Percentiles rank a stretch among this genome's conserved stretches.
phyloP scores from a whole-genome alignment of 345 rosid species.

The Acer saccharum region DNA sequence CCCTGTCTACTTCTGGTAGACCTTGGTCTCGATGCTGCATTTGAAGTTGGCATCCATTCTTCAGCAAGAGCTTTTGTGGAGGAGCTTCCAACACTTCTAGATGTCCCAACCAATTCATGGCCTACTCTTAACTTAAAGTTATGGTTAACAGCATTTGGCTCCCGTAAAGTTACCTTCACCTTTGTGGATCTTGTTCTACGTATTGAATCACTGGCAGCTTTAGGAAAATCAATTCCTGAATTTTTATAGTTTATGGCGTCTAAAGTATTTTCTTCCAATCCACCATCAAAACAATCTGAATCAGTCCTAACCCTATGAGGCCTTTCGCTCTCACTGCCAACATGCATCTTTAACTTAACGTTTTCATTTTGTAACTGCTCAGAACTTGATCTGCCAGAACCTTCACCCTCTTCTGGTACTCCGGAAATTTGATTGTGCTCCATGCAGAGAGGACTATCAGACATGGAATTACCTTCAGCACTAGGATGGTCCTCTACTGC shows the following conservation, averaged over 20 bases:
- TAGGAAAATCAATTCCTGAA: conserved; percentile 34
- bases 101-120: conserved; percentile 41
- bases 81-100: conserved; percentile 36
- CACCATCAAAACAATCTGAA: conserved; percentile 26
- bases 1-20: conserved; percentile 52
- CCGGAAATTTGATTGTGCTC: conserved; percentile 26
- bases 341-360: conserved; percentile 19
- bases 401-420: conserved; percentile 28
- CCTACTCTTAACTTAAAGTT: conserved; percentile 37
- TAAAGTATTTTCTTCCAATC: conserved; percentile 28
- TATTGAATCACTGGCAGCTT: conserved; percentile 47
- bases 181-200: conserved; percentile 71
- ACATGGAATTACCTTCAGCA: conserved; percentile 30
- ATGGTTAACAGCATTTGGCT: conserved; percentile 34
- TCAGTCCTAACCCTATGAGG: conserved; percentile 22
- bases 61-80: conserved; percentile 38
- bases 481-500: conserved; percentile 34
- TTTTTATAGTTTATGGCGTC: conserved; percentile 30
- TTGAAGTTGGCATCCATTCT: conserved; percentile 72
- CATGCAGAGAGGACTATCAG: conserved; percentile 25
- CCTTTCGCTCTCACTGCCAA: conserved; percentile 21
- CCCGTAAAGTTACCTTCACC: conserved; percentile 52
- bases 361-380: conserved; percentile 21
- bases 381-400: conserved; percentile 34
- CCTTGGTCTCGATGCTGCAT: conserved; percentile 49